Evolutionary conservation across 208 protist genomes (phyloP).

Genomic region (Leishmania aethiopica): DNA sequence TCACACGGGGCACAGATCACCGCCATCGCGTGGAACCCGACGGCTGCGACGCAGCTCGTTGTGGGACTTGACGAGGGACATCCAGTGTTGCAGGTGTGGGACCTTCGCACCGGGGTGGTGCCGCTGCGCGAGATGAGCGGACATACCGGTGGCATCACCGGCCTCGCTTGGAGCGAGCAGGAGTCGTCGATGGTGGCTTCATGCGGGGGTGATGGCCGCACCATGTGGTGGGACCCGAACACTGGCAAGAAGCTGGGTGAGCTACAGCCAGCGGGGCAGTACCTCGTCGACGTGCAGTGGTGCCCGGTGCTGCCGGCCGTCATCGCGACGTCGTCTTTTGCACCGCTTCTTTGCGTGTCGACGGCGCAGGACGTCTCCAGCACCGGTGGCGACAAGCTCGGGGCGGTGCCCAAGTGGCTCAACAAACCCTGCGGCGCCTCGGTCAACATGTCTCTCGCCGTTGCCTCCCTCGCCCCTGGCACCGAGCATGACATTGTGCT

Average conservation of each 20-base stretch:
- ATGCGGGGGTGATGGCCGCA: constrained; percentile 93
- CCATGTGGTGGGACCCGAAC: constrained; percentile 95
- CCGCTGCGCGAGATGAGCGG: constrained; percentile 81
- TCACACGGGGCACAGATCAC: constrained; percentile 56
- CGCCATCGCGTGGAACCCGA: constrained; percentile 96
- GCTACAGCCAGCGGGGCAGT: constrained; percentile 72
- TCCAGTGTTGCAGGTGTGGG: constrained; percentile 97
- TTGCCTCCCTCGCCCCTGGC: constrained; percentile 50
- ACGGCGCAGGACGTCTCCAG: constrained; percentile 50
- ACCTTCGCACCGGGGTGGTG: constrained; percentile 93
- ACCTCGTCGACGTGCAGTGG: constrained; percentile 96
- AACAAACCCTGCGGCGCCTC: constrained; percentile 66
- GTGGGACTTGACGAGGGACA: constrained; percentile 91
- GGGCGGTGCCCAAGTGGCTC: constrained; percentile 56
- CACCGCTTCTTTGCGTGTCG: constrained; percentile 70
- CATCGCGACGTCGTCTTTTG: constrained; percentile 92
- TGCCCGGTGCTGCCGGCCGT: constrained; percentile 87
- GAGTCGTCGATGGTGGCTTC: constrained; percentile 94
- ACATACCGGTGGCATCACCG: constrained; percentile 92
- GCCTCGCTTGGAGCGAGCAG: constrained; percentile 92
- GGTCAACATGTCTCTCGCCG: constrained; percentile 53
- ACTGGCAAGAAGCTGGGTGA: constrained; percentile 74
- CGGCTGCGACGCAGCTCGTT: constrained; percentile 90
- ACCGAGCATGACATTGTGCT: constrained; percentile 43
- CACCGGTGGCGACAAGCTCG: constrained; percentile 23